Base-by-base conservation (phyloP, 2,329 filamentous ascomycete genomes). In the Mycocentrospora acerina region DNA sequence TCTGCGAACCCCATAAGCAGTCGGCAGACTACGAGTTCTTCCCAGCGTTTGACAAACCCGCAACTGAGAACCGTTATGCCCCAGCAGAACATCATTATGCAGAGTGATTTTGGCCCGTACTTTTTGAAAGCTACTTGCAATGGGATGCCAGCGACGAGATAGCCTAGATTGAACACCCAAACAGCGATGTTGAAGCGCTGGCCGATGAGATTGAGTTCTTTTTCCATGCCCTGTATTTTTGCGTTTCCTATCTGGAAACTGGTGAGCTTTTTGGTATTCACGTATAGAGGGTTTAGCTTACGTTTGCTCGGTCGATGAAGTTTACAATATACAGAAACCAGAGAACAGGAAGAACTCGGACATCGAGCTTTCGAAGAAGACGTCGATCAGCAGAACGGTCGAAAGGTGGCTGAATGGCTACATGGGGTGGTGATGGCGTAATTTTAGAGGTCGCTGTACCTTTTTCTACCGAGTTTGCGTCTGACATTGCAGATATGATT, bases 121-220 rank as follows among this genome's bases (percentile, higher is more conserved):
- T 59, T 58, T 44, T 68, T 64, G 44, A 68, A 63, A 1, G 53
- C 44, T 11, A 68, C 56, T 28, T 56, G 64, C 11, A 60, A 39
- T 0, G 65, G 64, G 7, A 68, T 51, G 5, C 62, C 64, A 35
- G 58, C 64, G 19, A 64, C 44, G 7, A 68, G 51, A 32, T 68
- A 68, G 4, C 62, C 60, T 6, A 69, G 48, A 16, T 64, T 67
- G 53, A 69, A 68, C n/a, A 64, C 57, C 55, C 59, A 63, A 14
- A 66, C 59, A 9, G 55, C 55, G 27, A 68, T 61, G 42, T 68
- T 69, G 59, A 62, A 69, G 7, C 59, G 45, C 33, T 67, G 62
- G 13, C 60, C 60, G 25, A 55, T 53, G 26, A 69, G 57, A 17
- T 62, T 32, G 10, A 69, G 48, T 34, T 67, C 60, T 18, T 57